phyloP scores from a whole-genome alignment of 495 filamentous ascomycete genomes.

The Cercophora newfieldiana region DNA sequence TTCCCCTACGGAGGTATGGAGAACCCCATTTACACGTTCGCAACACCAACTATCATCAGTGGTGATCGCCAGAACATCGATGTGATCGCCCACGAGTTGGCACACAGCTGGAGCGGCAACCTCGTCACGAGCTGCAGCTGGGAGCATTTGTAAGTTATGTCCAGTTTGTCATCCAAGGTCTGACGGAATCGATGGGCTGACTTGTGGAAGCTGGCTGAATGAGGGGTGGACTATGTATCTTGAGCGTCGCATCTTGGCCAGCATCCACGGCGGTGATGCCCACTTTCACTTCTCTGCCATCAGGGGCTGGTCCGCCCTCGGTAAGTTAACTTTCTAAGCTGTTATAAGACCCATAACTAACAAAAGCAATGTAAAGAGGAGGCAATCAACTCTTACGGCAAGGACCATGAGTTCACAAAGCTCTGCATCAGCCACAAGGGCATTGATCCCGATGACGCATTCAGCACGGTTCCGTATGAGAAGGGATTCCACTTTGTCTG shows the following conservation, averaged over 20 bases:
- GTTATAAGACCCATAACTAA: neutral
- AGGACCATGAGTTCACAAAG: slow-evolving; percentile 89
- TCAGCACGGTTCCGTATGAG: slow-evolving; percentile 81
- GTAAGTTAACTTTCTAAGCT: slow-evolving; percentile 31
- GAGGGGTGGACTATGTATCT: slow-evolving; percentile 96
- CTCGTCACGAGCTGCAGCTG: slow-evolving; percentile 86
- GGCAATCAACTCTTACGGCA: slow-evolving; percentile 71
- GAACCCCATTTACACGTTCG: slow-evolving; percentile 91
- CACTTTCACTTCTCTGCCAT: slow-evolving; percentile 92
- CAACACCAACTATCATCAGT: slow-evolving; percentile 87
- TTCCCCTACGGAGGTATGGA: slow-evolving; percentile 94
- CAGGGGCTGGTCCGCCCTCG: slow-evolving; percentile 70
- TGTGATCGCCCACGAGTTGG: slow-evolving; percentile 93
- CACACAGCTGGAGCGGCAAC: slow-evolving; percentile 92
- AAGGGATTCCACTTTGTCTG: slow-evolving; percentile 66
- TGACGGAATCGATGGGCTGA: too few species aligned
- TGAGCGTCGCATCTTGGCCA: slow-evolving; percentile 72
- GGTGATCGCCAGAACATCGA: slow-evolving; percentile 93
- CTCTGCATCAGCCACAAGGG: slow-evolving; percentile 82
- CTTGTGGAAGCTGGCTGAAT: slow-evolving; percentile 91
- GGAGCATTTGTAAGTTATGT: slow-evolving; percentile 77
- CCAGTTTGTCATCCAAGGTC: neutral
- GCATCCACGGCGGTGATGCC: slow-evolving; percentile 68
- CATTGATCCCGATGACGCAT: slow-evolving; percentile 92
- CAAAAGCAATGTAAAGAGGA: slow-evolving; percentile 49